Evolutionary conservation across 1,139 yeast species (phyloP).

Genomic region (Yamadazyma jaroonii): DNA sequence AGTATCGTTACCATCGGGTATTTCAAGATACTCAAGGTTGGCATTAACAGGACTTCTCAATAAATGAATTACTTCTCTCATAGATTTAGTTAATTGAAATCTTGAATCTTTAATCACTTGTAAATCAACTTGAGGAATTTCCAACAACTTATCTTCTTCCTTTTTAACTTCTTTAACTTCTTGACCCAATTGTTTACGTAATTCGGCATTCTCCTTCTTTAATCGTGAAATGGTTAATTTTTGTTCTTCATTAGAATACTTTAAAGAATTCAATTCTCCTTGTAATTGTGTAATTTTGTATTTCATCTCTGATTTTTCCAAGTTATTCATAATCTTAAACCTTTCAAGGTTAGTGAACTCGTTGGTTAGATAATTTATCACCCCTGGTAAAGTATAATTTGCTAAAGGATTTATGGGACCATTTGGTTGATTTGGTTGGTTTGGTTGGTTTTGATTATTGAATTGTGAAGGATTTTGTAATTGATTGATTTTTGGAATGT

Average conservation of each 20-base stretch:
- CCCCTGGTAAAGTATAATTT: constrained; percentile 59
- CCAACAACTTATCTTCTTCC: background rate
- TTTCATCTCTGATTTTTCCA: constrained; percentile 58
- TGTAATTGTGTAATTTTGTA: constrained; percentile 52
- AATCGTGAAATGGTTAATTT: constrained; percentile 26
- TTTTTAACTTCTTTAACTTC: background rate
- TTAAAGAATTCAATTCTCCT: constrained; percentile 50
- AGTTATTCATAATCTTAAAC: constrained; percentile 52
- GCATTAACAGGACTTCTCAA: constrained; percentile 32
- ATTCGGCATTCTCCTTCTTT: constrained; percentile 16
- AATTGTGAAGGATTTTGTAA: constrained; percentile 12
- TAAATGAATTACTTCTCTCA: constrained; percentile 41
- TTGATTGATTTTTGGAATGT: constrained; percentile 10
- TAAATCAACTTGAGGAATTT: constrained; percentile 42
- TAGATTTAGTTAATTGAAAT: constrained; percentile 37
- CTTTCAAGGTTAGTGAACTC: constrained; percentile 60
- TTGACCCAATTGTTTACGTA: constrained; percentile 5
- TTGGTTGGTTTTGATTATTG: constrained; percentile 7
- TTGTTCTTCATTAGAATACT: constrained; percentile 36
- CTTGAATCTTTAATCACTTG: constrained; percentile 37
- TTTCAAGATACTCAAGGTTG: constrained; percentile 14
- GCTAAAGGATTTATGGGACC: constrained; percentile 18
- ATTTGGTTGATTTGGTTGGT: constrained; percentile 11
- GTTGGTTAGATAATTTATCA: constrained; percentile 59
- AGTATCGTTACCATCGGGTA: constrained; percentile 14